Evolutionary conservation across 208 protist species (phyloP).

Genomic region (Acanthamoeba royreba): DNA sequence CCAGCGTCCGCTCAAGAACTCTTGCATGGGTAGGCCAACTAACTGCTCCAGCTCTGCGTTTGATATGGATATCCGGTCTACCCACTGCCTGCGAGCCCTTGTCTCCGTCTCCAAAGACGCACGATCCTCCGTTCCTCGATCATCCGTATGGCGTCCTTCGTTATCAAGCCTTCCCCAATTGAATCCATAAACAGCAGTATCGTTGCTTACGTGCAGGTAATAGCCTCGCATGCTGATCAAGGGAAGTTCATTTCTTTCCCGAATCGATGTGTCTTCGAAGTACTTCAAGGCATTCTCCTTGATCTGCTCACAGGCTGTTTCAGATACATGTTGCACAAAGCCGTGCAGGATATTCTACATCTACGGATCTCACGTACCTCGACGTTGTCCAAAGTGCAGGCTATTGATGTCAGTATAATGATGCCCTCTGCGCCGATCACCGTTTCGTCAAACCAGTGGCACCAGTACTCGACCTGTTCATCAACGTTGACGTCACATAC

Average conservation of each 20-base stretch:
- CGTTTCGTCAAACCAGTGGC: constrained; percentile 21
- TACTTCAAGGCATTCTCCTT: neutral
- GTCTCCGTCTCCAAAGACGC: neutral
- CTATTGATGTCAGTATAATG: neutral
- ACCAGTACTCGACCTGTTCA: neutral
- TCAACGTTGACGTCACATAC: too few relatives aligned
- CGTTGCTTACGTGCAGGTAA: constrained; percentile 1
- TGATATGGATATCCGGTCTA: neutral
- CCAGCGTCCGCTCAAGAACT: neutral
- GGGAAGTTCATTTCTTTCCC: neutral
- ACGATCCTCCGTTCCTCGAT: neutral
- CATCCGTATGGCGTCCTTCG: neutral
- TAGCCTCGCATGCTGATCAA: neutral
- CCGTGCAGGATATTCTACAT: neutral
- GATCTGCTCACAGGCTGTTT: neutral
- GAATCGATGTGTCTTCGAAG: neutral
- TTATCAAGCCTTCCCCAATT: constrained; percentile 19
- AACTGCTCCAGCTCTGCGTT: neutral
- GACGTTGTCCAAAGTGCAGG: neutral
- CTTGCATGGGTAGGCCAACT: neutral
- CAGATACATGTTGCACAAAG: neutral
- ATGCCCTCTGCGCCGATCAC: constrained; percentile 14
- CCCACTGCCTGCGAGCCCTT: neutral
- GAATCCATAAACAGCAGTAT: neutral
- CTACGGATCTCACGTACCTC: neutral